phyloP scores from a whole-genome alignment of 345 rosid genomes.

The Salix dunnii region DNA sequence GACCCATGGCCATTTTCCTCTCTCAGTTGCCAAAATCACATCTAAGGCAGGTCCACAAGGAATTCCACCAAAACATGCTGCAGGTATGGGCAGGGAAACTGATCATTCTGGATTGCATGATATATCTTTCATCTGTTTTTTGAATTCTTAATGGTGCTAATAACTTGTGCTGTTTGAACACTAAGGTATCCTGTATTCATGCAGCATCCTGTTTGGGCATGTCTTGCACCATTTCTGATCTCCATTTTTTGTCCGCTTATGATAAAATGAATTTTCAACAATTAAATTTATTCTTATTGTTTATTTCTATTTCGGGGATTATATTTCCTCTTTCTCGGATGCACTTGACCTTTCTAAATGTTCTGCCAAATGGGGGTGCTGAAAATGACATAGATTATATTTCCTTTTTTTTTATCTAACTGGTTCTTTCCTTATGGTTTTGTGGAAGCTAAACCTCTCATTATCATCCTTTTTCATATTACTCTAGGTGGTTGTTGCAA shows the following conservation, averaged over 20 bases:
- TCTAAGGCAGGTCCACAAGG: background rate
- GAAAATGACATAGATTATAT: background rate
- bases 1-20: background rate
- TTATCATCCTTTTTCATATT: background rate
- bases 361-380: background rate
- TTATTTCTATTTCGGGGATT: background rate
- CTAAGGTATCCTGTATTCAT: background rate
- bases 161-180: background rate
- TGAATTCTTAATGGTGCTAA: background rate
- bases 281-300: too few relatives aligned
- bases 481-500: slow-evolving; percentile 77
- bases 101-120: background rate
- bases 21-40: slow-evolving; percentile 57
- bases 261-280: too few relatives aligned
- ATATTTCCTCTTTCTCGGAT: background rate
- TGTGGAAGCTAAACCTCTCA: background rate
- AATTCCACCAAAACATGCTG: too few relatives aligned
- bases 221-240: background rate
- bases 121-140: background rate
- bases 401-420: too few relatives aligned
- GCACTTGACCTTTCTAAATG: background rate
- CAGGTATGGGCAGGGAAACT: background rate
- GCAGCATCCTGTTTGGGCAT: background rate
- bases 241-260: background rate
- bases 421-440: background rate